Conservation (phyloP, 768 basidiomycete species). For the Leccinum fibrillosum region DNA sequence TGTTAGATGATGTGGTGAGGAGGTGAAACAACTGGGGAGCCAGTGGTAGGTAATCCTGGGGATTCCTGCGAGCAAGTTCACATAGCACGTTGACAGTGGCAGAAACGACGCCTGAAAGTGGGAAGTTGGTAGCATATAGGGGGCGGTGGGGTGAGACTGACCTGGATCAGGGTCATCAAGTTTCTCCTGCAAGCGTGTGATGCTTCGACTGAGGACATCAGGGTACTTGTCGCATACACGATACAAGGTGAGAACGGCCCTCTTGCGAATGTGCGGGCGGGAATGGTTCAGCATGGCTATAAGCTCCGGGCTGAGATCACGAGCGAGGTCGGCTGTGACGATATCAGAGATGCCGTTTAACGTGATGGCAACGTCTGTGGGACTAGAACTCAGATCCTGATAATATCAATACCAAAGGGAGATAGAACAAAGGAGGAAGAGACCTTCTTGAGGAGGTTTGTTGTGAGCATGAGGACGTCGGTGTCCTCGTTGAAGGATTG, state of each 20-base stretch:
- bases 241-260: conserved; percentile 82
- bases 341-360: conserved; percentile 83
- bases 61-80: conserved; percentile 81
- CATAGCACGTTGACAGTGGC: conserved; percentile 93
- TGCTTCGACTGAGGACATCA: conserved; percentile 63
- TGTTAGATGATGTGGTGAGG: conserved; percentile 91
- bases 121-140: background rate
- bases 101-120: conserved; percentile 74
- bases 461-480: conserved; percentile 96
- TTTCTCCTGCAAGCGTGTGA: conserved; percentile 72
- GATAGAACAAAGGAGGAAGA: conserved; percentile 16
- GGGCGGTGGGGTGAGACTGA: conserved; percentile 23
- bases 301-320: conserved; percentile 84
- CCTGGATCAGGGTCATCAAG: conserved; percentile 76
- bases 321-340: conserved; percentile 83
- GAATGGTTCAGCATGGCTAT: conserved; percentile 88
- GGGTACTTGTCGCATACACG: conserved; percentile 81
- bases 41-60: conserved; percentile 75
- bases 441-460: conserved; percentile 93
- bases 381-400: conserved; percentile 78
- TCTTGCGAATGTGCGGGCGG: conserved; percentile 81
- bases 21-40: conserved; percentile 94
- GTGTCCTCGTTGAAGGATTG: conserved; percentile 93
- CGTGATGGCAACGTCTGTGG: conserved; percentile 71
- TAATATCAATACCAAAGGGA: conserved; percentile 8